These are phyloP conservation scores for Myriosclerotinia curreyana DNA, from an alignment of 2,329 filamentous ascomycete species.

Conservation along the genomic window DNA sequence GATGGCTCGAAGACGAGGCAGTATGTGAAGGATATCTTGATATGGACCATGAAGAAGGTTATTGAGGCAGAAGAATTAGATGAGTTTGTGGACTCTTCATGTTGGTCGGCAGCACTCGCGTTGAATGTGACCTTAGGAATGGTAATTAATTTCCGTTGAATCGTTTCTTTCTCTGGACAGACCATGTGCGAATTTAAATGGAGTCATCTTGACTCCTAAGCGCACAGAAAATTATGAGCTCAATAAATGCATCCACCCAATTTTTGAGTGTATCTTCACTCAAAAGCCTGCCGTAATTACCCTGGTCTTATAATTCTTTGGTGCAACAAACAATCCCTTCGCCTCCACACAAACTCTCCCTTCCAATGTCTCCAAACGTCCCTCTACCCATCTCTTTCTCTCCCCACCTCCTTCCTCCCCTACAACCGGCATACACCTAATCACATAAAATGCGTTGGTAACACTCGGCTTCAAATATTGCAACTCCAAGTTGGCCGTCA, in stretches of 20 bases:
- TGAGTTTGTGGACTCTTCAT: too few relatives aligned
- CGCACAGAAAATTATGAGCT: background rate
- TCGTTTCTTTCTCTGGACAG: background rate
- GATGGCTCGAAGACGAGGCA: too few relatives aligned
- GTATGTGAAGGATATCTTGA: too few relatives aligned
- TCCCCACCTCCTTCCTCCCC: slow-evolving; percentile 32
- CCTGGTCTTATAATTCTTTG: slow-evolving; percentile 42
- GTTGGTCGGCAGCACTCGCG: too few relatives aligned
- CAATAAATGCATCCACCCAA: background rate
- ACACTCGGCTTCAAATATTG: slow-evolving; percentile 60
- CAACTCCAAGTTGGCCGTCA: slow-evolving; percentile 57
- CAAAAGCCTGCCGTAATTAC: slow-evolving; percentile 25
- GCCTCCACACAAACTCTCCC: slow-evolving; percentile 59
- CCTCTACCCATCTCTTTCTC: slow-evolving; percentile 48
- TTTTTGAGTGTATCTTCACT: background rate
- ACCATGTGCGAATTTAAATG: background rate
- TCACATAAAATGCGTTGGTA: slow-evolving; percentile 61
- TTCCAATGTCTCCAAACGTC: slow-evolving; percentile 52
- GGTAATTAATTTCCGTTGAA: background rate
- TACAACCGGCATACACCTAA: slow-evolving; percentile 49
- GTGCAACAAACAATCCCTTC: slow-evolving; percentile 57
- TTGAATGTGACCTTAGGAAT: background rate
- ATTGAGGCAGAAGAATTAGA: too few relatives aligned
- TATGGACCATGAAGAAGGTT: too few relatives aligned
- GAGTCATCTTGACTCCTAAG: background rate